Evolutionary conservation across 768 basidiomycete genomes (phyloP), one percentile per base, ranked within the genome.

Genomic region (Cyclocybe aegerita): DNA sequence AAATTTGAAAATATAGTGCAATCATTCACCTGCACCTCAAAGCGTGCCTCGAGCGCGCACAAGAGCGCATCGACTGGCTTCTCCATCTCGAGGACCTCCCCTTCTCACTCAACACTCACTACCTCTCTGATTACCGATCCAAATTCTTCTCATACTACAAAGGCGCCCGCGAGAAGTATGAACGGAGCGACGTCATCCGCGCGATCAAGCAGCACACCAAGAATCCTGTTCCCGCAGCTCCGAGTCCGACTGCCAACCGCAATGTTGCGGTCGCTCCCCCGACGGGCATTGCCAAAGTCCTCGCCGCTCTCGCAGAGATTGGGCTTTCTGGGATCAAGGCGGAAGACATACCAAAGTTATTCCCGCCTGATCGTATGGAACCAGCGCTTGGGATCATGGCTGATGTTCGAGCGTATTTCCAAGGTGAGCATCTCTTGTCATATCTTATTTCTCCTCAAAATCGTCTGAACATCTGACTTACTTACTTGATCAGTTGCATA

Each of bases 331-430:
- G 67, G 2, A 59, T 74, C 29, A 64, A 66, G 31, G 63, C 72
- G 0, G 65, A 65, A 2, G 79, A 84, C 46, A 56, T 88, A 0
- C 58, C 75, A 0, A 81, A 73, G 55, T 56, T 88, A 0, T 69
- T 83, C 4, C 75, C 80, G 0, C 51, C 72, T 0, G 83, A 86
- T 52, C 67, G 65, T 0, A 76, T 74, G 72, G 83, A 81, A 32
- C 74, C 78, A 0, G 82, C 83, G 0, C 55, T 89, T 12, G 56
- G 66, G 3, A 85, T 89, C 56, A 88, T 90, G 85, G 83, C 85
- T 0, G 78, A 82, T 46, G 85, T 88, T 3, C 73, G 85, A 4
- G 86, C 83, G 0, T 88, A 89, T 54, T 89, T 88, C 65, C 85
- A 88, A 74, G 87, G 88, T 86, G 4, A 15, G 39, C 14, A 11